Evolutionary conservation across 2,329 filamentous ascomycete genomes (phyloP).

Genomic region (Nemania bipapillata): DNA sequence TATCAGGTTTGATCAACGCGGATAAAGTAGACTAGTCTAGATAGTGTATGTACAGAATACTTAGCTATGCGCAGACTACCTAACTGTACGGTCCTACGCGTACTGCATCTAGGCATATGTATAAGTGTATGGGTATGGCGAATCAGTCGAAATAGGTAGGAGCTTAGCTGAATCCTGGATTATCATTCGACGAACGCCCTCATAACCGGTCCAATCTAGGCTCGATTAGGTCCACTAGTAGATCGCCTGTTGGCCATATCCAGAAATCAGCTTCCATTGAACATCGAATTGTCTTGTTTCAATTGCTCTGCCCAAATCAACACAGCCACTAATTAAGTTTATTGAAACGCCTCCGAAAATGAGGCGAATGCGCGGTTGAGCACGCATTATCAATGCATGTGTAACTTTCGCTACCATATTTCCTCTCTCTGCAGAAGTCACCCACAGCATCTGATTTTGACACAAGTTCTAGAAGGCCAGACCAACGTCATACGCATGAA

Average conservation of each 20-base stretch:
- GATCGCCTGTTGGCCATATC: conserved; percentile 11
- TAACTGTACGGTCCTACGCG: no score
- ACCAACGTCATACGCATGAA: neutral
- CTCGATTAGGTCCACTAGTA: conserved; percentile 14
- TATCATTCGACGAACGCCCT: conserved; percentile 4
- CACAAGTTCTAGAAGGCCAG: neutral
- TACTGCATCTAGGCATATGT: no score
- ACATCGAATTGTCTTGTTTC: conserved; percentile 14
- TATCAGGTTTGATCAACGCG: conserved; percentile 23
- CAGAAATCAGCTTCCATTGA: neutral
- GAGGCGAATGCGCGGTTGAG: neutral
- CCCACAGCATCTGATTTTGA: neutral
- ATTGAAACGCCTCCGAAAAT: neutral
- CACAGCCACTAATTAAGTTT: conserved; percentile 11
- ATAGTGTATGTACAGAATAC: no score
- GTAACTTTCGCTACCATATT: neutral
- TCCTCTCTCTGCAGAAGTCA: neutral
- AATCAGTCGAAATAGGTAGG: conserved; percentile 25
- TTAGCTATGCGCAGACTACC: no score
- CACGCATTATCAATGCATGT: conserved; percentile 1
- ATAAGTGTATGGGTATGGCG: neutral
- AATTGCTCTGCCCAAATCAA: conserved; percentile 3
- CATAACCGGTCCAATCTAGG: neutral
- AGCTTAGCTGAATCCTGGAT: neutral
- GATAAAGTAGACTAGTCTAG: neutral